Evolutionary conservation across 2,329 filamentous ascomycete genomes (phyloP), one percentile per base, ranked within the genome.

Genomic region (Cladosporium cucumerinum): DNA sequence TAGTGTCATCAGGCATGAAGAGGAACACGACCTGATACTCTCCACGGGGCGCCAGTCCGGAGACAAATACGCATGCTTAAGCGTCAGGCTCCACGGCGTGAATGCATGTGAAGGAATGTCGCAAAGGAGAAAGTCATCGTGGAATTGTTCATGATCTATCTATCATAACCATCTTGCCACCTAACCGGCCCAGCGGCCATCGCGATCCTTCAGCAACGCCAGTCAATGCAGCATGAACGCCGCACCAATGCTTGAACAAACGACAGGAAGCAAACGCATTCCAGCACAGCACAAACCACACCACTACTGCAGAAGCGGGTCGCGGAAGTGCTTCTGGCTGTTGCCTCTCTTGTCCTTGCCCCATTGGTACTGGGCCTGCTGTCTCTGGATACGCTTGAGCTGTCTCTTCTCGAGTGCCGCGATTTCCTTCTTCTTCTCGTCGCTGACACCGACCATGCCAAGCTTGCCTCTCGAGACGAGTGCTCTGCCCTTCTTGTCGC

Each of bases 371-470:
- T 84, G 83, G 73, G 71, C 72, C 66, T 76, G 68, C 30, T 69
- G 78, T 65, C 77, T 74, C 69, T 89, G 83, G 70, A 88, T 87
- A 65, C 85, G 81, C 73, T 87, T 90, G 66, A 86, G 83, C 64
- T 88, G 87, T 72, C 89, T 86, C 78, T 89, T 87, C 78, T 94
- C 90, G 10, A 85, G 83, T 55, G 84, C 85, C 25, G 81, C 79
- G 21, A 91, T 86, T 68, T 88, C 86, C 60, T 84, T 84, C 80
- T 89, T 94, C 82, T 91, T 91, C 65, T 85, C 82, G n/a, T 89
- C 89, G 6, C 86, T 87, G 7, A 92, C 90, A 52, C 92, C 91
- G 54, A 88, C 74, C 89, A 97, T 91, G 51, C 92, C 92, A 32
- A 85, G 75, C 32, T 86, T 89, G n/a, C 88, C 89, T 67, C 92